Evolutionary conservation across 805 yeast species (phyloP), one percentile per base, ranked within the genome.

Genomic region (Schizosaccharomyces cryophilus): DNA sequence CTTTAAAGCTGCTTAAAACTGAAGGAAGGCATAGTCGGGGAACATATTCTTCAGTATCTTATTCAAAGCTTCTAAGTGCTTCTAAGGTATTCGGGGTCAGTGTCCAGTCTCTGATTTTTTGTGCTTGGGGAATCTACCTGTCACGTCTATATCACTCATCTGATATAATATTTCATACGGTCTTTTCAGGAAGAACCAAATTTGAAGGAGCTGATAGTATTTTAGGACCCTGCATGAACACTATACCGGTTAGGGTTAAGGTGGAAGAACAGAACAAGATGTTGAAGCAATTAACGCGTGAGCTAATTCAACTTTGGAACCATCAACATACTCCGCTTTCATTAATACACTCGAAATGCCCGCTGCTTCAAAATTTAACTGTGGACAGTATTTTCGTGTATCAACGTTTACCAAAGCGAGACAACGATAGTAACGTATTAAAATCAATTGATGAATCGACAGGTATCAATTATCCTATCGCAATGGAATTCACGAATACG

Each of bases 191-290:
- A n/a, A 26, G 60, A 7, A 35, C 42, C 3, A 17, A 38, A 7
- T 6, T 30, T n/a, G 42, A 56, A 21, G 47, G 47, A 4, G 60
- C 60, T 13, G 60, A 56, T 6, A 35, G 15, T 7, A 19, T 56
- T 40, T 9, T 35, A 1, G 60, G 60, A 6, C 60, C 42, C 21
- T 56, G 60, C 17, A 56, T 56, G 60, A 56, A 56, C 19, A 56
- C 60, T n/a, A 19, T 38, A 19, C 60, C 60, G 6, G 38, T 56
- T 17, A 26, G 60, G 13, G 19, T 54, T 2, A 31, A 31, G 40
- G 9, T n/a, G 17, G 58, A 4, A 54, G 40, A 26, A 9, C 26
- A n/a, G 13, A 19, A 5, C 5, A n/a, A 45, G 51, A 17, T 24
- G 26, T 45, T 45, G 26, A 45, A n/a, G 11, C 13, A 45, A 9